Percentiles rank a stretch among this genome's conserved stretches.
phyloP scores from a whole-genome alignment of 2,329 filamentous ascomycete genomes.

The Sporothrix pallida region DNA sequence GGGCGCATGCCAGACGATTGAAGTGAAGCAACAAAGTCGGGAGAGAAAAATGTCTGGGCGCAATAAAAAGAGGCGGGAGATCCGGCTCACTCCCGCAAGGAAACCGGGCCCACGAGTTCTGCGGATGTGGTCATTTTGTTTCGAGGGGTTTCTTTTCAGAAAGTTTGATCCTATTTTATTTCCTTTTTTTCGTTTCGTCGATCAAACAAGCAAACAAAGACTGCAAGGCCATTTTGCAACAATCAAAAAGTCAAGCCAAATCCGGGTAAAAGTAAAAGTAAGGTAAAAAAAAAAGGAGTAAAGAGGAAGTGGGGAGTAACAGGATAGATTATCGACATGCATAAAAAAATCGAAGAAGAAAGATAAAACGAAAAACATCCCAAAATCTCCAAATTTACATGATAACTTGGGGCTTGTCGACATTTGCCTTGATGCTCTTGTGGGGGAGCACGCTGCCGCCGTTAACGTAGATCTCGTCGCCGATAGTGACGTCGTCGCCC shows the following conservation, averaged over 20 bases:
- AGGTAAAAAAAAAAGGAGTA: not conserved
- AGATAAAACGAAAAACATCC: slow-evolving; percentile 14
- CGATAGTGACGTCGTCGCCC: slow-evolving; percentile 96
- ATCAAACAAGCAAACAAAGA: slow-evolving; percentile 23
- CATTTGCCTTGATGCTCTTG: slow-evolving; percentile 98
- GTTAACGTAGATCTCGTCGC: slow-evolving; percentile 98
- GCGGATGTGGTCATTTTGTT: too few relatives aligned
- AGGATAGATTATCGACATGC: not conserved
- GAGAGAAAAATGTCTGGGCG: slow-evolving; percentile 6
- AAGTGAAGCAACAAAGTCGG: not conserved
- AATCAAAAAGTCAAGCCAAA: too few relatives aligned
- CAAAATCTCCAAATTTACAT: slow-evolving; percentile 54
- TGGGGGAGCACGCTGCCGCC: slow-evolving; percentile 93
- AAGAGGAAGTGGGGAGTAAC: not conserved
- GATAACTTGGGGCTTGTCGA: slow-evolving; percentile 77
- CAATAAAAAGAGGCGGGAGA: not conserved
- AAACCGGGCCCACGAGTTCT: not conserved
- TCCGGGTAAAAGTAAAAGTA: not conserved
- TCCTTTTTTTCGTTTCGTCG: not conserved
- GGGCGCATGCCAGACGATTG: not conserved
- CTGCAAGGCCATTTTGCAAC: too few relatives aligned
- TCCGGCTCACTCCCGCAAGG: slow-evolving; percentile 22
- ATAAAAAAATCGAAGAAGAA: slow-evolving; percentile 24
- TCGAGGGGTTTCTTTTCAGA: not conserved
- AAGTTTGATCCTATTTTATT: slow-evolving; percentile 5